These are phyloP conservation scores for Nidularia sp. DNA, from an alignment of 768 basidiomycete genomes.

Conservation along the genomic window DNA sequence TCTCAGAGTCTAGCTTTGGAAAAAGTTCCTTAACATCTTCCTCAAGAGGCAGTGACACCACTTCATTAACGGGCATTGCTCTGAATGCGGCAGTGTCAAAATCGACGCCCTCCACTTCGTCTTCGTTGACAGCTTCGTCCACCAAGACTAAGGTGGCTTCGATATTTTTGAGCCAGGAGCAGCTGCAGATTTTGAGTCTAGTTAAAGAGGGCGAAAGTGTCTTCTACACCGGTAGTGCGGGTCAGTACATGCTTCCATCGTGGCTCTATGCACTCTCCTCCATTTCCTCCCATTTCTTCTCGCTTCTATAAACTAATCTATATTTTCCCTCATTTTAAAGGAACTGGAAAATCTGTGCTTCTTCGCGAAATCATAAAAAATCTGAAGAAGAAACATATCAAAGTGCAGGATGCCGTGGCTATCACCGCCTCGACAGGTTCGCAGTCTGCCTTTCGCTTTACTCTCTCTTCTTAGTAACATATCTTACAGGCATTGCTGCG, in stretches of 20 bases:
- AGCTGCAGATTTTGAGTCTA: conserved; percentile 76
- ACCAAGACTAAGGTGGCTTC: conserved; percentile 27
- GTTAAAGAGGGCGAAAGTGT: conserved; percentile 72
- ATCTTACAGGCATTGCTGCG: conserved; percentile 75
- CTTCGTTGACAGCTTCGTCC: conserved; percentile 9
- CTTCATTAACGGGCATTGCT: too few relatives aligned
- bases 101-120: conserved; percentile 2
- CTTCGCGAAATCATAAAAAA: conserved; percentile 85
- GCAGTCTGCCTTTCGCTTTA: conserved; percentile 1
- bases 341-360: conserved; percentile 95
- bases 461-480: not conserved
- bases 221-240: conserved; percentile 97
- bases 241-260: conserved; percentile 58
- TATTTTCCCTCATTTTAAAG: conserved; percentile 37
- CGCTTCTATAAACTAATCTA: too few relatives aligned
- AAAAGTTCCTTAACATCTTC: not conserved
- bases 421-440: conserved; percentile 92
- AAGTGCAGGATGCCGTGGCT: conserved; percentile 69
- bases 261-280: too few relatives aligned
- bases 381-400: conserved; percentile 53
- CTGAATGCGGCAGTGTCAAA: not conserved
- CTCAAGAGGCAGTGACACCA: not conserved
- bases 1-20: conserved; percentile 28
- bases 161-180: conserved; percentile 79
- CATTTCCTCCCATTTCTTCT: too few relatives aligned